Conservation (phyloP, 2,329 filamentous ascomycete genomes). For the Davidsoniella eucalypti region DNA sequence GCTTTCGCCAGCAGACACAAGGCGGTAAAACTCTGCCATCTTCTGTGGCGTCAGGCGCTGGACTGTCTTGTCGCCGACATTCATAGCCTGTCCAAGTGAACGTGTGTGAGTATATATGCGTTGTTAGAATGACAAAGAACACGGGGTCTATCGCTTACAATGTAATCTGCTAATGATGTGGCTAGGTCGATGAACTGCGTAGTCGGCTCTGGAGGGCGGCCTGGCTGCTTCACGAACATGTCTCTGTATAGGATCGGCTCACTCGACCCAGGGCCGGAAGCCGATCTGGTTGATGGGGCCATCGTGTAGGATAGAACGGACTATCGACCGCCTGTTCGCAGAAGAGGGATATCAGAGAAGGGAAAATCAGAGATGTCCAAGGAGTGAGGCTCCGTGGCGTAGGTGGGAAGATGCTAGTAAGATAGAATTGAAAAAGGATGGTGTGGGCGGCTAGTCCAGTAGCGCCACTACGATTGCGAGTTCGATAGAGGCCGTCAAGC, state of each 20-base stretch:
- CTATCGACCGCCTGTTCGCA: background rate
- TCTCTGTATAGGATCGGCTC: conserved; percentile 8
- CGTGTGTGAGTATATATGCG: background rate
- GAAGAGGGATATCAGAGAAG: too few species aligned
- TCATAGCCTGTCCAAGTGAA: conserved; percentile 27
- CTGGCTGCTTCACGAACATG: conserved; percentile 9
- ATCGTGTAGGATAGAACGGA: background rate
- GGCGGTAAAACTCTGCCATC: conserved; percentile 60
- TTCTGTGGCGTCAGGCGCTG: conserved; percentile 46
- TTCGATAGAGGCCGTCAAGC: too few species aligned
- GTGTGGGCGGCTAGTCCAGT: too few species aligned
- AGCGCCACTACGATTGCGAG: too few species aligned
- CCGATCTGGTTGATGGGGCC: background rate
- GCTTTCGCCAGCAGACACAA: conserved; percentile 45
- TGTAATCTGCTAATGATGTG: conserved; percentile 9
- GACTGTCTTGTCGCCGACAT: conserved; percentile 41
- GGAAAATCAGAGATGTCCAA: too few species aligned
- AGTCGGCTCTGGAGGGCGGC: conserved; percentile 5
- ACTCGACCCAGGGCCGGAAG: background rate
- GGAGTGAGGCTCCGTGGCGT: too few species aligned
- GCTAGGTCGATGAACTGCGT: conserved; percentile 10
- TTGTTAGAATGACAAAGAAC: background rate
- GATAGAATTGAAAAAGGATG: too few species aligned
- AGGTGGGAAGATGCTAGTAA: too few species aligned
- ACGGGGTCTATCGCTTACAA: conserved; percentile 1